A percentile compares a stretch with the other conserved stretches of the same genome.
Evolutionary conservation across 495 filamentous ascomycete species (phyloP).

Genomic region (Massariosphaeria phaeospora): DNA sequence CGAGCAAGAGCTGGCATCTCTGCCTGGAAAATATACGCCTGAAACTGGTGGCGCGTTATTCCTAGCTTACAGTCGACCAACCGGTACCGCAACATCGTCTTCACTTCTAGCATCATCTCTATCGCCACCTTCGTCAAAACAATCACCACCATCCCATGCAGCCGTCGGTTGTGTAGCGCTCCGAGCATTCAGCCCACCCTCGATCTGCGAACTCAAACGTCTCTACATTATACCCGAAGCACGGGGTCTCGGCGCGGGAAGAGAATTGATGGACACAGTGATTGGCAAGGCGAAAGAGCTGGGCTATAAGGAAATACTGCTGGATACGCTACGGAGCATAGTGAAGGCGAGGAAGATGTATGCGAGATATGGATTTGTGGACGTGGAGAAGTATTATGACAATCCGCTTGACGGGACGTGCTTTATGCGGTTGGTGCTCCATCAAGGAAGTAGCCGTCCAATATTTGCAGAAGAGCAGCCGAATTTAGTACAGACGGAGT

Average conservation of each 20-base stretch:
- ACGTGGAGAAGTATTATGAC: constrained; percentile 53
- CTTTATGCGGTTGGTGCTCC: constrained; percentile 34
- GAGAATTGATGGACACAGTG: constrained; percentile 43
- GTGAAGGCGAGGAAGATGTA: constrained; percentile 50
- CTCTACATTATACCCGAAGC: constrained; percentile 48
- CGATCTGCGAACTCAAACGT: constrained; percentile 58
- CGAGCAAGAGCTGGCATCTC: constrained; percentile 45
- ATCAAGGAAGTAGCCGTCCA: not conserved
- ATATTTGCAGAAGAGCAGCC: not conserved
- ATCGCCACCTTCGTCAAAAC: too few relatives aligned
- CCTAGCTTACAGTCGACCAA: constrained; percentile 39
- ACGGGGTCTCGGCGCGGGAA: constrained; percentile 49
- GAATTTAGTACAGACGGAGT: not conserved
- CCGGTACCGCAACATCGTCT: not conserved
- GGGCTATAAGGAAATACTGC: constrained; percentile 52
- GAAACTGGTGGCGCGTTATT: constrained; percentile 45
- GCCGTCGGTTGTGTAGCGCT: constrained; percentile 51
- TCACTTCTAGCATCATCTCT: not conserved
- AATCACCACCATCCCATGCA: not conserved
- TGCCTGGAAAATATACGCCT: constrained; percentile 53
- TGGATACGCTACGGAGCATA: constrained; percentile 58
- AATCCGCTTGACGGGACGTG: constrained; percentile 50
- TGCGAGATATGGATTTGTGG: constrained; percentile 49
- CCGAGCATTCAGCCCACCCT: constrained; percentile 32
- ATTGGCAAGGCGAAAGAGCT: constrained; percentile 44